Evolutionary conservation across 2,329 filamentous ascomycete species (phyloP).

Genomic region (Colletotrichum sp.): DNA sequence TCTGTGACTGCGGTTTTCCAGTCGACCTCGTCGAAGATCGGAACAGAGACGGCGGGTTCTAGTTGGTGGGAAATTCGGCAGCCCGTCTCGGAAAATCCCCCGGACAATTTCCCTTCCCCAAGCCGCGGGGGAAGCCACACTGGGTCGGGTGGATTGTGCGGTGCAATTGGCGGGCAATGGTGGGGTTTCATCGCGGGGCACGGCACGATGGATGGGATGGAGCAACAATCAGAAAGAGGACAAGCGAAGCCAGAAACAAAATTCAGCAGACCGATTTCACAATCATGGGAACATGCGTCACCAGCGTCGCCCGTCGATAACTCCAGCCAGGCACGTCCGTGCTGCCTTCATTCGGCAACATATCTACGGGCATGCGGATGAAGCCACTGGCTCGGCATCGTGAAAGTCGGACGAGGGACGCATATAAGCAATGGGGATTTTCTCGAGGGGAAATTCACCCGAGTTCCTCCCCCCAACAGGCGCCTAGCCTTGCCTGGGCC

Average conservation of each 20-base stretch:
- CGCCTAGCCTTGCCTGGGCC: constrained; percentile 4
- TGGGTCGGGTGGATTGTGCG: constrained; percentile 1
- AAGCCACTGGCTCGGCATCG: not conserved
- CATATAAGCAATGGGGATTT: not conserved
- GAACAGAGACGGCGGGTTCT: constrained; percentile 1
- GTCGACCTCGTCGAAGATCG: not conserved
- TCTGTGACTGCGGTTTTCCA: not conserved
- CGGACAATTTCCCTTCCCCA: constrained; percentile 18
- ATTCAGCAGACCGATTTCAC: not conserved
- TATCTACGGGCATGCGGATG: not conserved
- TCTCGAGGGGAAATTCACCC: not conserved
- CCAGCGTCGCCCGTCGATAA: not conserved
- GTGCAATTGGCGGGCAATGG: constrained; percentile 15
- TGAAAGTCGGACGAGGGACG: not conserved
- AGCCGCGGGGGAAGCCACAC: not conserved
- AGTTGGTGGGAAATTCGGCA: constrained; percentile 42
- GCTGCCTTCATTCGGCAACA: not conserved
- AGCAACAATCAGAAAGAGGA: not conserved
- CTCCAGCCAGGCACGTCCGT: not conserved
- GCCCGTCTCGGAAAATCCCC: constrained; percentile 24
- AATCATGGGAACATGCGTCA: not conserved
- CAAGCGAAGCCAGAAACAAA: not conserved
- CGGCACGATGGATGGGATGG: constrained; percentile 8
- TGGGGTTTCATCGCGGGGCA: constrained; percentile 25
- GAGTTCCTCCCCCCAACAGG: not conserved